Evolutionary conservation across 768 basidiomycete species (phyloP), one percentile per base, ranked within the genome.

Genomic region (Asterophora parasitica): DNA sequence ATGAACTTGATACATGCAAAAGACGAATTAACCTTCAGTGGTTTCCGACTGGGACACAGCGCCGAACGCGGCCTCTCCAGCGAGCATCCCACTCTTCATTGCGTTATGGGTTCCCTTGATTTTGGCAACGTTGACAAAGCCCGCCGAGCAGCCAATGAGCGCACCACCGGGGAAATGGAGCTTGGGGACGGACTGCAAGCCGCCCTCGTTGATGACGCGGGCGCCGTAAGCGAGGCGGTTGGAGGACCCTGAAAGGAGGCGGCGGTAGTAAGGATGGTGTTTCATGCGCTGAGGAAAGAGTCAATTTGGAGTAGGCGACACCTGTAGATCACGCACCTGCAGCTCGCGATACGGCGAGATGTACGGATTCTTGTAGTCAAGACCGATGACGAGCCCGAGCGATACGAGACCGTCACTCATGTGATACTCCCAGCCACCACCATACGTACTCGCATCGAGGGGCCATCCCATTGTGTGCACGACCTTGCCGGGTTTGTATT

Each of bases 31-130:
- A 23, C 23, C 23, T 6, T 31, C 30, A 8, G 30, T 12, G 8
- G 8, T 12, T n/a, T 61, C 51, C 4, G 58, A 28, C 38, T 47
- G 20, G 26, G 48, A 32, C 42, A 95, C 67, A 4, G 77, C 77
- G 4, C 82, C 75, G 55, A 75, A 92, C 0, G 90, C 90, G 0
- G 88, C 77, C 63, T 99, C 94, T 1, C 92, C 95, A 23, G 93
- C 95, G 15, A 98, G 74, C 87, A 97, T 97, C 23, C 96, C 96
- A 31, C 87, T 91, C 76, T 98, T 94, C 96, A 99, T 98, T 2
- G 95, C 93, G 50, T 94, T 98, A 63, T 98, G 96, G 0, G 94
- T 95, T 11, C 95, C 95, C 63, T 98, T 98, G 68, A 99, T 98
- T 69, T 96, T 98, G 11, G 94, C 87, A 9, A 96, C 78, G 68